Evolutionary conservation across 2,329 filamentous ascomycete species (phyloP).

Genomic region (Claviceps sp.): DNA sequence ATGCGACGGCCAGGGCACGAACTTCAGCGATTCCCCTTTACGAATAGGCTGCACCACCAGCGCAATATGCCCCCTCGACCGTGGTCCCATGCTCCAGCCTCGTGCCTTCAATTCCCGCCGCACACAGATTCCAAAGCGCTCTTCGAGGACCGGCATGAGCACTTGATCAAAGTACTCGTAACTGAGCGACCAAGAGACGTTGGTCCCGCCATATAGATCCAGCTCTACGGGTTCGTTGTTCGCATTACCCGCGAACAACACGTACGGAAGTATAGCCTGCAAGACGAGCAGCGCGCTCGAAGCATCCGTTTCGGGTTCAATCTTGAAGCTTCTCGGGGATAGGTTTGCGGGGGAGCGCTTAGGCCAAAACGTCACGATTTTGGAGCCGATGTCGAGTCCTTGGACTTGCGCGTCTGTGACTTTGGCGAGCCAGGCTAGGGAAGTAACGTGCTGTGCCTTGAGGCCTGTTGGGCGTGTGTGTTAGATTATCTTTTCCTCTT

Average conservation of each 20-base stretch:
- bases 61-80: conserved; percentile 27
- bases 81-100: conserved; percentile 37
- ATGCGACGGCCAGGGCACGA: conserved; percentile 14
- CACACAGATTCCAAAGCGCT: conserved; percentile 34
- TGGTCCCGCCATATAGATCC: conserved; percentile 44
- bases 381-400: conserved; percentile 38
- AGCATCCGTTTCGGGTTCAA: conserved; percentile 34
- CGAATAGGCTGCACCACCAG: conserved; percentile 25
- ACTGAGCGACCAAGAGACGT: conserved; percentile 42
- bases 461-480: conserved; percentile 30
- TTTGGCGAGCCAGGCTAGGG: conserved; percentile 39
- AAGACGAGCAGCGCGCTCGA: conserved; percentile 45
- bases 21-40: conserved; percentile 23
- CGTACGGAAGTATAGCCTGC: conserved; percentile 46
- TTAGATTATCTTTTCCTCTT: background rate
- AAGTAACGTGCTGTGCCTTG: conserved; percentile 46
- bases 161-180: conserved; percentile 52
- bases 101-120: conserved; percentile 30
- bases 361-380: conserved; percentile 34
- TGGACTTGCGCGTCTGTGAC: conserved; percentile 36
- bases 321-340: conserved; percentile 29
- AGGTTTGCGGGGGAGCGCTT: conserved; percentile 24
- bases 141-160: conserved; percentile 39
- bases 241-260: conserved; percentile 39
- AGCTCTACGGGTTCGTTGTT: conserved; percentile 31